These are phyloP conservation scores for Candida golubevii DNA, from an alignment of 805 yeast species.

Conservation along the genomic window DNA sequence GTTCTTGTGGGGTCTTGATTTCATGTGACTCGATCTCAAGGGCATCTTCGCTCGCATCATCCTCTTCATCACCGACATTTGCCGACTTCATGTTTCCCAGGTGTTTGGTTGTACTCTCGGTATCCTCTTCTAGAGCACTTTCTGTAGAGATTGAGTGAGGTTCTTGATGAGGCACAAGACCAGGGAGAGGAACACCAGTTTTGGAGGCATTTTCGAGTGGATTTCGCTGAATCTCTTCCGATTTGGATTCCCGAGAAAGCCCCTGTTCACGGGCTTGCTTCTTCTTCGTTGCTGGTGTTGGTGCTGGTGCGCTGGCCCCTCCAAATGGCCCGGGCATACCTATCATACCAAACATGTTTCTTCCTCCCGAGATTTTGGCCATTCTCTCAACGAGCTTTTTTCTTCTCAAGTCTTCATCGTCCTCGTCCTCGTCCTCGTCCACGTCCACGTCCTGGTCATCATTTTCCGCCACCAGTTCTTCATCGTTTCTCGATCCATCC, in stretches of 20 bases:
- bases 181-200: conserved; percentile 12
- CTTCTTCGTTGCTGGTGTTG: conserved; percentile 2
- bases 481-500: background rate
- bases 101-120: background rate
- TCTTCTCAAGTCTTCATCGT: conserved; percentile 71
- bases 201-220: conserved; percentile 2
- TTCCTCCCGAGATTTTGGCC: conserved; percentile 92
- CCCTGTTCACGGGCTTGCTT: no score
- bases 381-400: conserved; percentile 81
- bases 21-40: conserved; percentile 4
- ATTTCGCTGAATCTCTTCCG: background rate
- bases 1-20: background rate
- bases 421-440: conserved; percentile 49
- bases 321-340: conserved; percentile 46
- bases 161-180: background rate
- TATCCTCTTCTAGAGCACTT: background rate
- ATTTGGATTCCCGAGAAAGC: no score
- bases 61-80: conserved; percentile 16
- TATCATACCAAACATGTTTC: conserved; percentile 75
- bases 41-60: conserved; percentile 17
- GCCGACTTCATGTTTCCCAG: background rate
- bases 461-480: conserved; percentile 17
- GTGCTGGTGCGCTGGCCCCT: conserved; percentile 12
- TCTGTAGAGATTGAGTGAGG: background rate
- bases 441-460: conserved; percentile 38